These are phyloP conservation scores for Oryza punctata DNA, from an alignment of 176 grass and related monocot genomes.

Conservation along the genomic window DNA sequence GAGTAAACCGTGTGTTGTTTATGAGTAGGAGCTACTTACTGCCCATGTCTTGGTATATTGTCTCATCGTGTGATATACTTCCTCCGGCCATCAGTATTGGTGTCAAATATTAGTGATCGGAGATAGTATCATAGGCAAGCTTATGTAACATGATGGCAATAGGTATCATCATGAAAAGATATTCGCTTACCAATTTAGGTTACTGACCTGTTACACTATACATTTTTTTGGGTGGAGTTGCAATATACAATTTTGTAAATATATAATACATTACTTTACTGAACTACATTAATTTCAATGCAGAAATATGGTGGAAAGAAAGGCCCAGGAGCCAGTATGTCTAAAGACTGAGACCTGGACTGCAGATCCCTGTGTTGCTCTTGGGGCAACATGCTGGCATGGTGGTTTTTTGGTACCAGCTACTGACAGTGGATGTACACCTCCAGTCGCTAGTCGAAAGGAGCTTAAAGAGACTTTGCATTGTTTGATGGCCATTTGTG, in stretches of 20 bases:
- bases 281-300: slow-evolving; percentile 27
- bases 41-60: background rate
- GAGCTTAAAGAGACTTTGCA: slow-evolving; percentile 26
- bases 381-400: slow-evolving; percentile 12
- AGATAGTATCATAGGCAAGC: background rate
- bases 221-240: background rate
- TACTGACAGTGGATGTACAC: slow-evolving; percentile 46
- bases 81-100: too few relatives aligned
- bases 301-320: slow-evolving; percentile 77
- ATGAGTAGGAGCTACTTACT: background rate
- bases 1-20: background rate
- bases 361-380: background rate
- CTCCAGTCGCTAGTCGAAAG: background rate
- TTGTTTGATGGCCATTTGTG: slow-evolving; percentile 27
- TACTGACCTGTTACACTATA: background rate
- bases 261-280: background rate
- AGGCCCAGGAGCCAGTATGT: slow-evolving; percentile 41
- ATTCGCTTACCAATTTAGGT: background rate
- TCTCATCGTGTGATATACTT: background rate
- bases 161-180: background rate
- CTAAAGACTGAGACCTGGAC: slow-evolving; percentile 57
- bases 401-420: slow-evolving; percentile 32
- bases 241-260: background rate
- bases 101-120: too few relatives aligned
- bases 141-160: background rate